Conservation (phyloP, 768 basidiomycete species). For the Phaeolepiota aurea region DNA sequence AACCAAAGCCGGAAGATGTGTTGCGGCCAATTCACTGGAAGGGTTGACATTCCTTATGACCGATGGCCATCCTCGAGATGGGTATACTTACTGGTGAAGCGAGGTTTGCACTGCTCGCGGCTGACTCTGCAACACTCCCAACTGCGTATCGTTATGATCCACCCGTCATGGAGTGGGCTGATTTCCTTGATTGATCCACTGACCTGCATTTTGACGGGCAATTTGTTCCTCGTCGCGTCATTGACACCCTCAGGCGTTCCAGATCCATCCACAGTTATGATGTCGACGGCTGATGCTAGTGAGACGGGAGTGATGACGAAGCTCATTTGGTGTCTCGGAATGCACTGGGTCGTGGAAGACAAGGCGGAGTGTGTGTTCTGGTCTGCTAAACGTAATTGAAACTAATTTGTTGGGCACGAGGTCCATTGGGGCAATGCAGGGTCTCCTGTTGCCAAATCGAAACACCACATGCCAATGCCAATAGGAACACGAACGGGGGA, state of each 20-base stretch:
- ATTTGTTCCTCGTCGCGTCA: conserved; percentile 6
- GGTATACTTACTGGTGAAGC: conserved; percentile 11
- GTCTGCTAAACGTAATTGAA: no score
- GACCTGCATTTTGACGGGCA: conserved; percentile 15
- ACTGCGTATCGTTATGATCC: conserved; percentile 10
- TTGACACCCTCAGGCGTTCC: conserved; percentile 8
- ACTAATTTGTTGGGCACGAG: no score
- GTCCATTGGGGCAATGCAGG: no score
- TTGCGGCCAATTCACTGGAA: conserved; percentile 27
- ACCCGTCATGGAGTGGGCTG: neutral
- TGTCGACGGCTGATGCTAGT: no score
- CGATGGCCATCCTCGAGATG: neutral
- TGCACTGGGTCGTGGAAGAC: no score
- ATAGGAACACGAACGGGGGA: no score
- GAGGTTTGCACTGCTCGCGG: conserved; percentile 10
- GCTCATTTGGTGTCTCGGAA: no score
- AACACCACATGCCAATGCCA: no score
- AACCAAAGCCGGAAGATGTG: conserved; percentile 23
- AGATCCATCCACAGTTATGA: no score
- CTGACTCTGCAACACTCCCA: conserved; percentile 17
- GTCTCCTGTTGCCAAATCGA: no score
- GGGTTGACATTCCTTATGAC: neutral
- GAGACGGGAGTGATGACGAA: no score
- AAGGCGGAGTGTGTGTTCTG: no score
- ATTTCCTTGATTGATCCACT: conserved; percentile 1